These are phyloP conservation scores for Colletotrichum viniferum DNA, from an alignment of 2,329 filamentous ascomycete genomes.

Conservation along the genomic window DNA sequence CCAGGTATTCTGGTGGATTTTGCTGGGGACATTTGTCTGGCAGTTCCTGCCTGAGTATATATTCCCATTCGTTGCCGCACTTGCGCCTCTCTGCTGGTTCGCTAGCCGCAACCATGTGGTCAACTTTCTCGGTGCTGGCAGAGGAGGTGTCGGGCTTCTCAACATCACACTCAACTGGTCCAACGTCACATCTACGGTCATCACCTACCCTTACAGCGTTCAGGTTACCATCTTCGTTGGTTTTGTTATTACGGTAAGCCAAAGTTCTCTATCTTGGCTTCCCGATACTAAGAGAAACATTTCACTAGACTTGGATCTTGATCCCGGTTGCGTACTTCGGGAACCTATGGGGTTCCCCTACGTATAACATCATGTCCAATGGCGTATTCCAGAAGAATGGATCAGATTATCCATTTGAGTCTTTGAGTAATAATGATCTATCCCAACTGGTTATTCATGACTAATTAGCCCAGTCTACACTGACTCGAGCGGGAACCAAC, in stretches of 20 bases:
- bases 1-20: conserved; percentile 58
- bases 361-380: conserved; percentile 61
- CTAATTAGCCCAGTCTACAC: conserved; percentile 2
- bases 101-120: conserved; percentile 60
- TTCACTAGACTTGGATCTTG: conserved; percentile 57
- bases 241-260: conserved; percentile 44
- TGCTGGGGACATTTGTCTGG: conserved; percentile 60
- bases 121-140: conserved; percentile 64
- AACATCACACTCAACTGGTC: conserved; percentile 67
- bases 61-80: conserved; percentile 63
- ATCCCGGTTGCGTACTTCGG: conserved; percentile 65
- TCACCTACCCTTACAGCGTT: conserved; percentile 58
- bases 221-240: conserved; percentile 60
- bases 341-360: conserved; percentile 48
- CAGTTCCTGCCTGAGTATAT: conserved; percentile 66
- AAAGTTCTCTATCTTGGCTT: neutral
- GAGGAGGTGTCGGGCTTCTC: conserved; percentile 67
- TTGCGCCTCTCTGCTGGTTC: conserved; percentile 69
- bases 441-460: neutral
- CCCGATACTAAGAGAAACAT: conserved; percentile 22
- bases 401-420: conserved; percentile 11
- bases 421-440: conserved; percentile 26
- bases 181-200: conserved; percentile 59
- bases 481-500: conserved; percentile 9
- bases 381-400: conserved; percentile 42